phyloP scores from a whole-genome alignment of 2,329 filamentous ascomycete species.

The Pseudogymnoascus sp. region DNA sequence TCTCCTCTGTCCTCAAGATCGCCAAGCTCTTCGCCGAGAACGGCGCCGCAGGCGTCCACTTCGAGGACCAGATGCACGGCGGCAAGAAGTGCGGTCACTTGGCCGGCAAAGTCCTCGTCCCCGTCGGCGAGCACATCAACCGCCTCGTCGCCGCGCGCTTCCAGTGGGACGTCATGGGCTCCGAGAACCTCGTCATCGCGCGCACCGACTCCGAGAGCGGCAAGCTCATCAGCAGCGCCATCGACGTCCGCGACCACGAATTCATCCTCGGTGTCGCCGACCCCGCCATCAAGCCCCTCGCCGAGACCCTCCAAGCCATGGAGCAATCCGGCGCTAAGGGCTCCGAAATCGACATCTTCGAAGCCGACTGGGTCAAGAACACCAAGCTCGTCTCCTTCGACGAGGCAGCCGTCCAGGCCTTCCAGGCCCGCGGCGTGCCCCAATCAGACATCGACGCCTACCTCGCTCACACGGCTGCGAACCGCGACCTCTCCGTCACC shows the following conservation, averaged over 20 bases:
- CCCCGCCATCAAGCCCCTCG: constrained; percentile 63
- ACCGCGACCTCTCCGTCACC: constrained; percentile 69
- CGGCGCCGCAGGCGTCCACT: constrained; percentile 90
- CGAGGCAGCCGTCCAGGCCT: constrained; percentile 73
- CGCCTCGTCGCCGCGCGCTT: constrained; percentile 84
- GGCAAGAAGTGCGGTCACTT: constrained; percentile 98
- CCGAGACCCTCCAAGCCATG: constrained; percentile 85
- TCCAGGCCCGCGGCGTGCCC: constrained; percentile 55
- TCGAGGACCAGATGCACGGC: constrained; percentile 94
- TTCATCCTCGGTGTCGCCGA: constrained; percentile 86
- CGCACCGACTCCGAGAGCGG: constrained; percentile 94
- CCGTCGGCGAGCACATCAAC: constrained; percentile 92
- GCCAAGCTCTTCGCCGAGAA: constrained; percentile 97
- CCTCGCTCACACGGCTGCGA: constrained; percentile 47
- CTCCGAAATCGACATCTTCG: constrained; percentile 74
- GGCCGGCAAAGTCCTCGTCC: constrained; percentile 91
- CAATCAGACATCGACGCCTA: constrained; percentile 61
- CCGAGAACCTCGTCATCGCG: constrained; percentile 88
- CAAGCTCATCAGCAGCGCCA: constrained; percentile 77
- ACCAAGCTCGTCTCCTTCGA: constrained; percentile 85
- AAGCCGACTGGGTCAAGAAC: constrained; percentile 79
- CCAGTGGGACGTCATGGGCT: constrained; percentile 98
- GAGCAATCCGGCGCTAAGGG: constrained; percentile 70
- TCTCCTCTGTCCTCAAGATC: constrained; percentile 88
- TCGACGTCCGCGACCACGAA: constrained; percentile 92